Base-by-base conservation (phyloP, 768 basidiomycete species). In the Asterophora lycoperdoides region DNA sequence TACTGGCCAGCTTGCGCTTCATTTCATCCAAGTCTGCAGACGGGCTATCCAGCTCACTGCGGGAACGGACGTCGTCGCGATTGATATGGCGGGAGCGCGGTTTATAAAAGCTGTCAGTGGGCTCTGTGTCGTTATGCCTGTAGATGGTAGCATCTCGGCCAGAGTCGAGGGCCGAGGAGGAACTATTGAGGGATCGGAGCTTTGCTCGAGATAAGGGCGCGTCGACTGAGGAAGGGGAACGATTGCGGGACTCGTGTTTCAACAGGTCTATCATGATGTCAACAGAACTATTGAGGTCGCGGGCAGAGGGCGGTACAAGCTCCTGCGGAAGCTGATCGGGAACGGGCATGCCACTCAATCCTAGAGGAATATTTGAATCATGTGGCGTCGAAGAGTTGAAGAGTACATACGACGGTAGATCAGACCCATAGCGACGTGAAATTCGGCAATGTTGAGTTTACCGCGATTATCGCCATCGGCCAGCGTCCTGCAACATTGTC, bases 401-500 rank as follows among this genome's bases (percentile, higher is more conserved):
- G 39, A 42, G 53, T 20, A 80, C 89, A 58, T 70, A 97, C 95
- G 79, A 62, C 96, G 84, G 69, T 93, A 97, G 60, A 99, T 98
- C 46, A 98, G 73, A 44, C 90, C 93, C 95, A 99, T 99, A 0
- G 96, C 96, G 50, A 97, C 89, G 63, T 98, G 93, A 64, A 99
- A 99, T 64, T 98, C 96, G 11, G 90, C 87, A 20, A 95, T 73
- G 57, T 96, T 97, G 41, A 98, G 80, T 66, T 93, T 96, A 18
- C 96, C 96, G 18, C 93, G 84, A 67, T 98, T 92, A 52, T 94
- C 88, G 33, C 81, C 78, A 67, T 99, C 96, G 15, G 94, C 91
- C 5, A 98, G 78, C 11, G 82, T 85, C 95, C 93, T 97, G 44
- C 13, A 44, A 33, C 35, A 20, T 38, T 15, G 44, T 49, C n/a